Evolutionary conservation across 2,329 filamentous ascomycete species (phyloP).

Genomic region (Fusarium vanettenii): DNA sequence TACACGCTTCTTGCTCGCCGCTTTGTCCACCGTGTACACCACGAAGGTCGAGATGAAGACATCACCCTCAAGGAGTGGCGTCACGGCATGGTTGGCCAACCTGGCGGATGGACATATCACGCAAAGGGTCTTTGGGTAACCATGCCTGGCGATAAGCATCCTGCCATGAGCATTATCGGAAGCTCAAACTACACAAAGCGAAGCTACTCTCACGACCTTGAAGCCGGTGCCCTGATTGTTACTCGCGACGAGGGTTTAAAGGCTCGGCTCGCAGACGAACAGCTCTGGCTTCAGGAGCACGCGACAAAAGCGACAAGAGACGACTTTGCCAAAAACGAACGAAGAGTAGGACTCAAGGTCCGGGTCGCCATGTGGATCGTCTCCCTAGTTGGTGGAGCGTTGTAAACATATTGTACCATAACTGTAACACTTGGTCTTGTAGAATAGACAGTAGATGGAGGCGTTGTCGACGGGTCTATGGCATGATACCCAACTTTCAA

Average conservation of each 20-base stretch:
- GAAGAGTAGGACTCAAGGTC: conserved; percentile 87
- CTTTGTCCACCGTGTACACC: conserved; percentile 74
- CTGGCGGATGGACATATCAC: conserved; percentile 95
- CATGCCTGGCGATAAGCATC: conserved; percentile 71
- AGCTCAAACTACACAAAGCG: conserved; percentile 97
- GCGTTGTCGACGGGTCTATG: background rate
- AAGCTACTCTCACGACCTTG: conserved; percentile 91
- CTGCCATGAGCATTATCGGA: conserved; percentile 85
- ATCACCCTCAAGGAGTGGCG: conserved; percentile 91
- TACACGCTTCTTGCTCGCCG: conserved; percentile 89
- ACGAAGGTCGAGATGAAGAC: conserved; percentile 59
- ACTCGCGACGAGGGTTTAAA: conserved; percentile 81
- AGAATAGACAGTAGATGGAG: conserved; percentile 17
- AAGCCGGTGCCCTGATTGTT: conserved; percentile 87
- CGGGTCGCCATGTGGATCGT: conserved; percentile 95
- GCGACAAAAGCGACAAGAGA: conserved; percentile 76
- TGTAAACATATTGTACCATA: conserved; percentile 60
- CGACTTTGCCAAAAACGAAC: conserved; percentile 84
- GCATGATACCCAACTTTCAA: conserved; percentile 23
- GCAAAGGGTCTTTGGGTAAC: conserved; percentile 96
- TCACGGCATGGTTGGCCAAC: conserved; percentile 80
- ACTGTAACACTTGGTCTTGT: conserved; percentile 16
- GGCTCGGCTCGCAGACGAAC: conserved; percentile 79
- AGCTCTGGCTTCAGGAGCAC: conserved; percentile 81
- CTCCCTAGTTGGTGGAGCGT: conserved; percentile 83